Evolutionary conservation across 2,329 filamentous ascomycete species (phyloP).

Genomic region (Coniochaeta prunicola): DNA sequence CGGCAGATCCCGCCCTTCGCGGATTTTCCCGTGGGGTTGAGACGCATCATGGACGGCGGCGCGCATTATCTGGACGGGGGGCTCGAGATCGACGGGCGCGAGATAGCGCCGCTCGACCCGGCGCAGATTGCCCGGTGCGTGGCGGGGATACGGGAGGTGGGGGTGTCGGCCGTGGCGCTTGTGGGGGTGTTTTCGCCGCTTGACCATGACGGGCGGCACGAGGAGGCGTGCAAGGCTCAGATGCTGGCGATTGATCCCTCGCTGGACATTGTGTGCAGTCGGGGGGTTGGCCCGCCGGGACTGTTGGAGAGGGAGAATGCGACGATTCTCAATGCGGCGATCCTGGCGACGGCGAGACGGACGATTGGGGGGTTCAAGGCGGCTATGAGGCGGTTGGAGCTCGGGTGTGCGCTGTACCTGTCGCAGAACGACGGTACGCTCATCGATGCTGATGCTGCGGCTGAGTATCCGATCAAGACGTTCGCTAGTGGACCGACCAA

Average conservation of each 20-base stretch:
- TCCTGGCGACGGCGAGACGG: constrained; percentile 36
- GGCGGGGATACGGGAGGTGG: constrained; percentile 23
- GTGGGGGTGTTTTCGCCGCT: constrained; percentile 39
- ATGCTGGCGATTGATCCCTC: constrained; percentile 15
- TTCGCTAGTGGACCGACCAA: constrained; percentile 49
- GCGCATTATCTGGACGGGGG: constrained; percentile 35
- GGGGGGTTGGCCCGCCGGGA: constrained; percentile 34
- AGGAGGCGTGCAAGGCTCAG: constrained; percentile 25
- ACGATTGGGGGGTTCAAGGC: constrained; percentile 39
- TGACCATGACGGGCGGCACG: constrained; percentile 31
- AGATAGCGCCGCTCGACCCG: constrained; percentile 29
- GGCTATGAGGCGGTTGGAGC: constrained; percentile 33
- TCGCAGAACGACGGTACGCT: constrained; percentile 49
- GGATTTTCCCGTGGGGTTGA: constrained; percentile 34
- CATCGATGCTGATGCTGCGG: constrained; percentile 37
- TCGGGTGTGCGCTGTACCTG: constrained; percentile 37
- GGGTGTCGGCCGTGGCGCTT: constrained; percentile 30
- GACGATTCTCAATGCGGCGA: constrained; percentile 46
- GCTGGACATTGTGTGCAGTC: constrained; percentile 32
- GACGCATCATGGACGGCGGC: constrained; percentile 31
- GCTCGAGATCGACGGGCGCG: constrained; percentile 39
- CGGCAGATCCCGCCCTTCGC: constrained; percentile 35
- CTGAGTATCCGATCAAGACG: constrained; percentile 42
- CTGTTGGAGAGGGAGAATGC: constrained; percentile 43
- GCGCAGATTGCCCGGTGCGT: constrained; percentile 27